These are phyloP conservation scores for Cyclotella cryptica DNA, from an alignment of 108 stramenopile genomes.

Conservation along the genomic window DNA sequence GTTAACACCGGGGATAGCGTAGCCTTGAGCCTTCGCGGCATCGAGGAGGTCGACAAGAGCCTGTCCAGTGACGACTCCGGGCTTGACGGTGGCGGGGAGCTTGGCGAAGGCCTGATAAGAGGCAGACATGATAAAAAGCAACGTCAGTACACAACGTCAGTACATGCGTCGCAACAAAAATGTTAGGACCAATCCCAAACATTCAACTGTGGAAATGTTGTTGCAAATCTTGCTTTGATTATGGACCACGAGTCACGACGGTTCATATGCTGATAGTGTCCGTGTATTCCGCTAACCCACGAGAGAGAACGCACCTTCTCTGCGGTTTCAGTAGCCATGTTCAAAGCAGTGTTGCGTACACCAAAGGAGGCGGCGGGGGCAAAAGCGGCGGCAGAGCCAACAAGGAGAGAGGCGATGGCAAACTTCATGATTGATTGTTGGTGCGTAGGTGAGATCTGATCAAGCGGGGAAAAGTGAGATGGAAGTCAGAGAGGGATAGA, in stretches of 20 bases:
- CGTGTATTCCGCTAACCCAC: neutral
- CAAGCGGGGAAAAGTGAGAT: constrained; percentile 1
- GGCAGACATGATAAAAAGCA: neutral
- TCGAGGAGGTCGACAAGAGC: constrained; percentile 88
- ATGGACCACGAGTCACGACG: too few species aligned
- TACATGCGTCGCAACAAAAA: neutral
- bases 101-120: constrained; percentile 78
- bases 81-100: constrained; percentile 90
- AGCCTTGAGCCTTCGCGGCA: constrained; percentile 84
- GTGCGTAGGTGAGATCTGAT: neutral
- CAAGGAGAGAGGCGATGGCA: constrained; percentile 62
- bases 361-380: constrained; percentile 61
- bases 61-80: constrained; percentile 91
- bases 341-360: constrained; percentile 54
- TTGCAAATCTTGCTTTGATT: too few species aligned
- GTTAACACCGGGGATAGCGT: constrained; percentile 97
- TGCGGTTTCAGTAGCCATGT: constrained; percentile 70
- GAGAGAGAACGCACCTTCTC: constrained; percentile 39
- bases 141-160: neutral
- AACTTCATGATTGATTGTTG: constrained; percentile 63
- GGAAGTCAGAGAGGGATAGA: neutral
- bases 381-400: constrained; percentile 66
- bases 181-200: too few species aligned
- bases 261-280: neutral
- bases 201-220: too few species aligned